Base-by-base conservation (phyloP, 805 yeast species). In the Saturnispora kantuleensis region DNA sequence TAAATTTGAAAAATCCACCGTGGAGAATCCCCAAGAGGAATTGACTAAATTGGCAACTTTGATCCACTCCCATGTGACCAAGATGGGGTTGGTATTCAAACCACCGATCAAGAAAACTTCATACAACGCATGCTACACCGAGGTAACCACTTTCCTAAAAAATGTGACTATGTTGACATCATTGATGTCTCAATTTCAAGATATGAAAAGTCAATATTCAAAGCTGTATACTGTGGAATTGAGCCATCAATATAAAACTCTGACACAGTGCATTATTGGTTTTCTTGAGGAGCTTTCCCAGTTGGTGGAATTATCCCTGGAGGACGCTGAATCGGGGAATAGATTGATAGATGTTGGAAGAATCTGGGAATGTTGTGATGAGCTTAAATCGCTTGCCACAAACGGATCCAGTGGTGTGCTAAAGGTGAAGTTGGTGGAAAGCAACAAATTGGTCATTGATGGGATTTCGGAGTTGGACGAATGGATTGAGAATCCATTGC, bases 31-130 rank as follows among this genome's bases (percentile, higher is more conserved):
- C 3, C 51, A 76, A 8, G 65, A 62, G 5, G 95, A 86, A 53
- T 54, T 84, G 12, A 59, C 56, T 5, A 87, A 86, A 56, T 55
- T 84, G 6, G 58, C 76, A 15, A 69, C 73, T 46, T 64, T 86
- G 34, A 67, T 81, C 8, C 79, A 71, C 58, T 88, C 95, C 1
- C 88, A 84, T 57, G 69, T 81, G 2, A 86, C 95, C 2, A 85
- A 85, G 57, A 66, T 84, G 5, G 89, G 88, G 1, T 70, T 82
- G 26, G 74, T 81, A 0, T 82, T 78, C 65, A 77, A 76, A 53
- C 79, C 84, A 2, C 78, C 79, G 1, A 69, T 74, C 36, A 57
- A 56, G 16, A 63, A 68, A 17, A 56, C 62, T 0, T 66, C 65
- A 40, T 54, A 55, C 43, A 53, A 49, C 5, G 77, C 82, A 1